These are phyloP conservation scores for Silene vulgaris DNA, from an alignment of 179 eudicot genomes.

Conservation along the genomic window DNA sequence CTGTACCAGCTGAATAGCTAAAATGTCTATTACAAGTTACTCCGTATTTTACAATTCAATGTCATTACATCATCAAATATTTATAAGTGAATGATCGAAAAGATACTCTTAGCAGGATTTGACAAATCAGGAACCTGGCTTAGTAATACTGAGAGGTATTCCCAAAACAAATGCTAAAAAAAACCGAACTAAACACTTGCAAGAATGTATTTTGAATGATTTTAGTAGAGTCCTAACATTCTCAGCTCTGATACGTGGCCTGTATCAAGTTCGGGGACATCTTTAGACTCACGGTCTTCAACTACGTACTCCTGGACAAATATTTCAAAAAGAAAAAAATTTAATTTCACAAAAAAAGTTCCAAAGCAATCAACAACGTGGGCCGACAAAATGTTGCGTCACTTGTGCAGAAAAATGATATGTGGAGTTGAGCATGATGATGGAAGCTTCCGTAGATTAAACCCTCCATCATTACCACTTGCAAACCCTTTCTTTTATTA, in stretches of 20 bases:
- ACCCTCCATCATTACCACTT: neutral
- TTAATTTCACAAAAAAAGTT: neutral
- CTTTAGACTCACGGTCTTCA: conserved; percentile 75
- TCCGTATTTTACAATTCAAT: neutral
- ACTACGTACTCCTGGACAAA: conserved; percentile 75
- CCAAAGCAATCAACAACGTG: neutral
- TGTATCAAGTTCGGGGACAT: conserved; percentile 74
- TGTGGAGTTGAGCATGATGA: neutral
- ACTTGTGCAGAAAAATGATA: neutral
- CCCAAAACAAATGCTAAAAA: neutral
- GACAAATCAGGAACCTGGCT: neutral
- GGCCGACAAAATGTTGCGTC: neutral
- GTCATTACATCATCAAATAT: neutral
- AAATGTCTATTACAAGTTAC: neutral
- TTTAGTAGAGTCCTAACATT: conserved; percentile 82
- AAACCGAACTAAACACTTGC: conserved; percentile 11
- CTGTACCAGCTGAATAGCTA: neutral
- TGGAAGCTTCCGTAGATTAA: neutral
- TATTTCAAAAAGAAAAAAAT: neutral
- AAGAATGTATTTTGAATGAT: conserved; percentile 4
- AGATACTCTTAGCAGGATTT: neutral
- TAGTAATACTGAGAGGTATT: neutral
- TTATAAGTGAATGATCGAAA: neutral
- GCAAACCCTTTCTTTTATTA: neutral
- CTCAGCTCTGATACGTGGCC: conserved; percentile 83